Percentiles rank a stretch among this genome's conserved stretches.
Conservation (phyloP, 192 early-diverging fungal genomes). For the Coemansia erecta region DNA sequence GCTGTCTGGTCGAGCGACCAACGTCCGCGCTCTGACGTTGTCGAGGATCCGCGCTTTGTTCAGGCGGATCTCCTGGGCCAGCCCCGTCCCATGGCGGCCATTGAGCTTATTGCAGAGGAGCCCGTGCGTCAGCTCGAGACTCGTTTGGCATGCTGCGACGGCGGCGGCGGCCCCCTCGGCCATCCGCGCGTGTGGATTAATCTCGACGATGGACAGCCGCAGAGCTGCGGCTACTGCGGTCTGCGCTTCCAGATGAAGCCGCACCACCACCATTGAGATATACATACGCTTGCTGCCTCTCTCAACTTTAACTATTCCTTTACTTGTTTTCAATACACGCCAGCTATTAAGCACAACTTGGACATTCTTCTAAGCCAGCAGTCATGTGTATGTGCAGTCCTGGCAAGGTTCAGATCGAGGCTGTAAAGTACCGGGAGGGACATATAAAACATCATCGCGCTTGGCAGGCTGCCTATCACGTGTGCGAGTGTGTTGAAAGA, state of each 20-base stretch:
- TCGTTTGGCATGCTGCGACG: slow-evolving; percentile 80
- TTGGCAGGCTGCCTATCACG: too few relatives aligned
- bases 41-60: slow-evolving; percentile 82
- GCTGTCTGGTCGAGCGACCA: slow-evolving; percentile 77
- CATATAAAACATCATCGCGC: too few relatives aligned
- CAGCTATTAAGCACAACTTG: too few relatives aligned
- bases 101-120: slow-evolving; percentile 87
- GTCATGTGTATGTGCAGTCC: too few relatives aligned
- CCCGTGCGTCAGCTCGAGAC: slow-evolving; percentile 75
- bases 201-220: slow-evolving; percentile 60
- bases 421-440: too few relatives aligned
- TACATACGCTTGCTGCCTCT: neutral
- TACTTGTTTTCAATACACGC: too few relatives aligned
- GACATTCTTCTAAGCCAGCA: too few relatives aligned
- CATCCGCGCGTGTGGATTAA: slow-evolving; percentile 96
- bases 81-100: slow-evolving; percentile 86
- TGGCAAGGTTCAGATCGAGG: too few relatives aligned
- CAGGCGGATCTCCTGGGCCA: slow-evolving; percentile 79
- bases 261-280: slow-evolving; percentile 58
- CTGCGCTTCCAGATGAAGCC: slow-evolving; percentile 75
- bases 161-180: slow-evolving; percentile 85
- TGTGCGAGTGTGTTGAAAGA: too few relatives aligned
- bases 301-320: neutral
- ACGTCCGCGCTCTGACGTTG: slow-evolving; percentile 64
- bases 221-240: slow-evolving; percentile 82